Evolutionary conservation across 257 asterid species (phyloP), one percentile per base, ranked within the genome.

Genomic region (Eucommia ulmoides): DNA sequence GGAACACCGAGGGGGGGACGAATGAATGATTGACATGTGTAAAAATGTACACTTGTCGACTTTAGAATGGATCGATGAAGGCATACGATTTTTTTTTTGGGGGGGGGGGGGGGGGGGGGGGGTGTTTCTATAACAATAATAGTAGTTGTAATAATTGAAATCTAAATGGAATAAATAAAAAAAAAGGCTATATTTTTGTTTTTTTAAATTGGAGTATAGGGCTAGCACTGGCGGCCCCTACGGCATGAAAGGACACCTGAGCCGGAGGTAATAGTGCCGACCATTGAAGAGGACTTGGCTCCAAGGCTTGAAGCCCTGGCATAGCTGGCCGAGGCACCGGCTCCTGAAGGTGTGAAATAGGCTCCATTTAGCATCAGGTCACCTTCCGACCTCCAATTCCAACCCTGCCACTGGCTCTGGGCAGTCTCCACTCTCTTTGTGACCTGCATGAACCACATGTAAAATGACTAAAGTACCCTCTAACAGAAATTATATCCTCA

Each of bases 371-470:
- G 80, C 93, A 81, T 83, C 50, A 87, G 76, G 38, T 87, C 97
- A 5, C 97, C 97, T 35, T 77, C 93, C 8, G 97, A 87, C 38
- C 97, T 83, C 97, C 97, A 87, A 63, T 87, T 87, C 97, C 97
- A 87, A 0, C 82, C 80, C 71, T 71, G 76, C 95, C 95, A 88
- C 33, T 74, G 71, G 24, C 65, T 51, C 59, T 66, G 59, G 45
- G 60, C 63, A 16, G 97, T 83, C 17, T 79, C 93, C 14, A 83
- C 97, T 58, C 94, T 79, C 73, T 88, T 88, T 2, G 97, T 88
- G 57, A 87, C 94, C 96, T 86, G 73, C 48, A 29, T 64, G 10
- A 45, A 50, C 49, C 62, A 53, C 2, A 35, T 35, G n/a, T n/a
- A n/a, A n/a, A n/a, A n/a, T n/a, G n/a, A n/a, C n/a, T n/a, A n/a